Percentiles rank a stretch among this genome's conserved stretches.
phyloP scores from a whole-genome alignment of 2,329 filamentous ascomycete species.

The Escovopsis sp. region DNA sequence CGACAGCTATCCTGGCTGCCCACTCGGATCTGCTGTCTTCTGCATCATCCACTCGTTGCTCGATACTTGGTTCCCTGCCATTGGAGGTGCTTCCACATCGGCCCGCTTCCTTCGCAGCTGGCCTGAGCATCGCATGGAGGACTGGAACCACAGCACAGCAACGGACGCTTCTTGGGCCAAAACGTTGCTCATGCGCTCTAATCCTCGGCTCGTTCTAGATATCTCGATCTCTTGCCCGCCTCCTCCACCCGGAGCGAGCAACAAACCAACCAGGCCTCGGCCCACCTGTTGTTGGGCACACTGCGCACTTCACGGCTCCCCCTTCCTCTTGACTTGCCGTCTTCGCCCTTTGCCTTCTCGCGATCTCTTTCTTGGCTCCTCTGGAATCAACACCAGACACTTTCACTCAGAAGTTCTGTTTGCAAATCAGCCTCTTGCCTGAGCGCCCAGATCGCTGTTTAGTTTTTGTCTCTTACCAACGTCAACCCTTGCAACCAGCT shows the following conservation, averaged over 20 bases:
- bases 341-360: background rate
- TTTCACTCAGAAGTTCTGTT: too few relatives aligned
- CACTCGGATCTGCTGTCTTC: constrained; percentile 1
- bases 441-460: too few relatives aligned
- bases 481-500: too few relatives aligned
- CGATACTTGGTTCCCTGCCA: background rate
- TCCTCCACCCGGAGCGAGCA: background rate
- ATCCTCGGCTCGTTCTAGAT: too few relatives aligned
- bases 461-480: too few relatives aligned
- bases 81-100: constrained; percentile 4
- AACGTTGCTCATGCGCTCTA: background rate
- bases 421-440: too few relatives aligned
- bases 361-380: background rate
- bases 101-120: constrained; percentile 5
- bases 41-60: constrained; percentile 1
- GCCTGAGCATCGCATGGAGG: constrained; percentile 3
- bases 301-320: background rate
- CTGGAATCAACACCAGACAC: too few relatives aligned
- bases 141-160: constrained; percentile 1
- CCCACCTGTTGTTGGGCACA: constrained; percentile 3
- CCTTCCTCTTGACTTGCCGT: background rate
- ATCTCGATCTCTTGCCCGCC: background rate
- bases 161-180: constrained; percentile 1
- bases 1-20: constrained; percentile 3
- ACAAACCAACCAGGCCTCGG: background rate